Evolutionary conservation across 306 rosid species (phyloP), one percentile per base, ranked within the genome.

Genomic region (Quercus ilex): DNA sequence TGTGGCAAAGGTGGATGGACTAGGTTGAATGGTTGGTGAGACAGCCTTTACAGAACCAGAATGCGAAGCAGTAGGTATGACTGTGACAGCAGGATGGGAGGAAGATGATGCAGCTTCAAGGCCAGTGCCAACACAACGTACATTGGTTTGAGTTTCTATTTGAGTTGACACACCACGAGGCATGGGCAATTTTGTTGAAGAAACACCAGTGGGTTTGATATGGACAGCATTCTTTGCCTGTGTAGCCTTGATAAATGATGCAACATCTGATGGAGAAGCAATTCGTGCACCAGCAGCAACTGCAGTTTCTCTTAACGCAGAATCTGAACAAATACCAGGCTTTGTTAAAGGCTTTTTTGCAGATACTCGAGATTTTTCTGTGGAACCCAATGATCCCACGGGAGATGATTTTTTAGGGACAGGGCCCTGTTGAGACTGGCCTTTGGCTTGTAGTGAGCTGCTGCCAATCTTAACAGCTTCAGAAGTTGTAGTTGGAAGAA

Each of bases 211-310:
- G 58, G 91, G 92, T 84, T 76, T 77, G 60, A 79, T 41, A 73
- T 83, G 88, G 62, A 78, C 86, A 21, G 82, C 79, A 46, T 80
- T 86, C 84, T 81, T 89, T 31, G 84, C 89, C 74, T 84, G 91
- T 77, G 86, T 83, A 76, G 90, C 86, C 90, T 87, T 91, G 30
- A 75, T 56, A 76, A 83, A 80, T 58, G 93, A 89, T 52, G 74
- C 85, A 73, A 86, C 82, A 76, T 87, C 92, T 12, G 91, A 86
- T 6, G 85, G 83, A 25, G 92, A 85, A 81, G 85, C 92, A 62
- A 89, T 85, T 52, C 86, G 92, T 25, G 95, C 92, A 33, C 92
- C 94, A 78, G 86, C 89, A 68, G 92, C 92, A 63, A 90, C 88
- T 0, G 92, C 86, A 57, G 88, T 71, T 62, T 89, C 91, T 84